Base-by-base conservation (phyloP, 805 yeast genomes). In the Schizosaccharomyces lindneri region DNA sequence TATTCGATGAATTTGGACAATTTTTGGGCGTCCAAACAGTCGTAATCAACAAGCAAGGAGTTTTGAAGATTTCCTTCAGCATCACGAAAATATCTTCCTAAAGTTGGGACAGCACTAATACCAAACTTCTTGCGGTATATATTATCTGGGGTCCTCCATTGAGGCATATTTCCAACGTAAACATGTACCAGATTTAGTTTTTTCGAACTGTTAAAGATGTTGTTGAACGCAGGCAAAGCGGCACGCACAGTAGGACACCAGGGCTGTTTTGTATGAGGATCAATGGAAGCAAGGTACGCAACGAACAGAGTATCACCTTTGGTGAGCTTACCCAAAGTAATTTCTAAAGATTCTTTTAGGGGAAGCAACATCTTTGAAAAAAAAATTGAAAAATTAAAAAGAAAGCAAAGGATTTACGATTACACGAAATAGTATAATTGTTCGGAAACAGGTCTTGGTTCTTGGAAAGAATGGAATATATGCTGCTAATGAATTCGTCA, bases 191-290 rank as follows among this genome's bases (percentile, higher is more conserved):
- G 3, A 24, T 51, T 29, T 5, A 51, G 17, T 29, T 6, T 51
- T 21, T 51, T 51, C n/a, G 57, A 51, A 29, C 36, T 51, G 15
- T 51, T 51, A 15, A 51, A 51, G 4, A 29, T 29, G 27, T 29
- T 51, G 36, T 51, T 51, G 27, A 51, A 51, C 6, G 32, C 19
- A 9, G 57, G 57, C 13, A 51, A 29, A 51, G 57, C 57, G 9
- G 57, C 57, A 51, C 57, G 57, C 5, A 51, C 57, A 21, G 57
- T 51, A 17, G 57, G 57, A 29, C 57, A 51, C 57, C 57, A 51
- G 15, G 57, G 57, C 36, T 51, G 57, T 51, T 51, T 51, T 7
- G 57, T 51, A 51, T 39, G 57, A 51, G 57, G 57, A 51, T 51
- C 57, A 29, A 51, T 13, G 4, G 57, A 51, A 9, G 57, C 57